Base-by-base conservation (phyloP, 106 monocot genomes). In the Dendrobium officinale region DNA sequence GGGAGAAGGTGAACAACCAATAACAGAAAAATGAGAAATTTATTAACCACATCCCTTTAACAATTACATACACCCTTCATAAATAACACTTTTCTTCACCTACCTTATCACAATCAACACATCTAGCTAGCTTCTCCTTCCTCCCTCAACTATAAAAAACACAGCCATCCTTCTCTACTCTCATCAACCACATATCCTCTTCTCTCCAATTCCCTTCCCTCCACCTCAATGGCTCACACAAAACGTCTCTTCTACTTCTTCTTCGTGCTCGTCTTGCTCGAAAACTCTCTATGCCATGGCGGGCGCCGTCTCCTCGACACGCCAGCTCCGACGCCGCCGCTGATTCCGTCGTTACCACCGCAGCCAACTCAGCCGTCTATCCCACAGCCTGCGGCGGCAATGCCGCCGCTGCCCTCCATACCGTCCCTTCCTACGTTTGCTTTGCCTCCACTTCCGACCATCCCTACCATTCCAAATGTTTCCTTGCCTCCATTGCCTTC, bases 231-330 rank as follows among this genome's bases (percentile, higher is more conserved):
- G 40, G 16, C 41, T 31, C 40, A 5, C 73, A 37, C 9, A 16
- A 40, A 40, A 19, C 9, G 40, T 13, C 7, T 37, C 73, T 73
- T 37, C 73, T 33, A 26, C 37, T 42, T 73, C 73, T 73, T 73
- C 26, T 2, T 40, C 5, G 31, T 42, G 16, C 9, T 40, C 10
- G 19, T 2, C 40, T 37, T 73, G 17, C 31, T 73, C 17, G 19
- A 8, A 31, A 37, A 16, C 73, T 16, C 31, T 42, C 16, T 4
- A 17, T 73, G 29, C 16, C 16, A 41, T 27, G 73, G 73, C 1
- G 73, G 26, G 13, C 73, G 73, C 73, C 73, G 37, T 33, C 73
- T 73, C 37, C 41, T 73, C 5, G 73, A 73, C 37, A 73, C 73
- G 7, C 37, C 73, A 2, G 73, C 41, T 16, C 16, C 73, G 9